Evolutionary conservation across 768 basidiomycete genomes (phyloP).

Genomic region (Mycena floridula): DNA sequence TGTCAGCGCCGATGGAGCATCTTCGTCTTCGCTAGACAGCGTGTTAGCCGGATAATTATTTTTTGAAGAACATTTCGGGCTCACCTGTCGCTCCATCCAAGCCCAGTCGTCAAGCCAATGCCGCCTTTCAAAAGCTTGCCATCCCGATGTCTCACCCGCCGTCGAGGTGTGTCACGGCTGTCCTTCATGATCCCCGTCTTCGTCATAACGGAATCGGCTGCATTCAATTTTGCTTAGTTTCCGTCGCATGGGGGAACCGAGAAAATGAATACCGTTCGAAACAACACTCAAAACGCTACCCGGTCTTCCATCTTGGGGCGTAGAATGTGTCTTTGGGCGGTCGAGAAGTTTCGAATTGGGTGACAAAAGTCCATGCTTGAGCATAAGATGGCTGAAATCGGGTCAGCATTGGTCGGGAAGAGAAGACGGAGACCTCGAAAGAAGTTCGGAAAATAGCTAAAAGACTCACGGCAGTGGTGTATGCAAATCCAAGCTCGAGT

Average conservation of each 20-base stretch:
- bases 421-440: not conserved
- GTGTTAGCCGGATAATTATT: not conserved
- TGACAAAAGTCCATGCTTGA: constrained; percentile 60
- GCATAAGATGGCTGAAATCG: constrained; percentile 50
- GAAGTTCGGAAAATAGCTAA: not conserved
- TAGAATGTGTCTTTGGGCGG: not conserved
- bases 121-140: constrained; percentile 52
- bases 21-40: constrained; percentile 58
- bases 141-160: constrained; percentile 58
- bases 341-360: constrained; percentile 56
- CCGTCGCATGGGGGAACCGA: constrained; percentile 3
- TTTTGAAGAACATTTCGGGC: constrained; percentile 16
- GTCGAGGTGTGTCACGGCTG: constrained; percentile 47
- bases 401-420: not conserved
- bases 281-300: constrained; percentile 28
- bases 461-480: constrained; percentile 60
- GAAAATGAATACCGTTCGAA: constrained; percentile 22
- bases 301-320: constrained; percentile 23
- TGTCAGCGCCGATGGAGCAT: constrained; percentile 62
- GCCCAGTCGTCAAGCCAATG: constrained; percentile 63
- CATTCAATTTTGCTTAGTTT: constrained; percentile 4
- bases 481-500: constrained; percentile 63
- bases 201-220: constrained; percentile 22
- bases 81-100: constrained; percentile 73
- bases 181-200: constrained; percentile 43